Evolutionary conservation across 441 rosid genomes (phyloP), one percentile per base, ranked within the genome.

Genomic region (Jatropha podagrica): DNA sequence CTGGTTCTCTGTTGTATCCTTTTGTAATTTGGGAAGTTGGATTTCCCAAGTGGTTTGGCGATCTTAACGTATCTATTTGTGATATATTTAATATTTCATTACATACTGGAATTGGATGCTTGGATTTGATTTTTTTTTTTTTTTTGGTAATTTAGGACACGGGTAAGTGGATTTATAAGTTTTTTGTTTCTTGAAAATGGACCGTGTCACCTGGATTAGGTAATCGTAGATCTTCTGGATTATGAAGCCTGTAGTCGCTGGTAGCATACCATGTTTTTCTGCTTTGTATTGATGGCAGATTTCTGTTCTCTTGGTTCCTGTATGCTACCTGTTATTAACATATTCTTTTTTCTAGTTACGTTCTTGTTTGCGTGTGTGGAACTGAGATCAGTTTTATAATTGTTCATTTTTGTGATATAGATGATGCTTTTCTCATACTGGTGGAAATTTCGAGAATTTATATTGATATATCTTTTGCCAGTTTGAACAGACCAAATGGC

Each of bases 401-500:
- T 17, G 59, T 38, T 64, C 63, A 32, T 52, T 27, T 15, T 4
- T 51, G 40, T 51, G 48, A 51, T 26, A 38, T 14, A 14, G 52
- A 23, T 27, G 61, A 7, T 55, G 75, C 4, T 73, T 73, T 67
- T 80, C 68, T 76, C 10, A 44, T 44, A 44, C 48, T 32, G 78
- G 73, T 62, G 59, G 74, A 62, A 48, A 27, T 67, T 32, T 66
- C 68, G 38, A 46, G 44, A 23, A 6, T 52, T 78, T 51, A 49
- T 54, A 71, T 69, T 55, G 38, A 12, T 63, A 12, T 37, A 12
- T 75, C 41, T 72, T 85, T 79, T 44, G 80, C 68, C 80, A 78
- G 83, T 77, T 80, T 83, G 37, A 81, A 75, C 81, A 70, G 79
- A 74, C 77, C 79, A 80, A 72, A 84, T 86, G 95, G 87, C 80